Evolutionary conservation across 1,284 basidiomycete species (phyloP).

Genomic region (Cryptococcus sp.): DNA sequence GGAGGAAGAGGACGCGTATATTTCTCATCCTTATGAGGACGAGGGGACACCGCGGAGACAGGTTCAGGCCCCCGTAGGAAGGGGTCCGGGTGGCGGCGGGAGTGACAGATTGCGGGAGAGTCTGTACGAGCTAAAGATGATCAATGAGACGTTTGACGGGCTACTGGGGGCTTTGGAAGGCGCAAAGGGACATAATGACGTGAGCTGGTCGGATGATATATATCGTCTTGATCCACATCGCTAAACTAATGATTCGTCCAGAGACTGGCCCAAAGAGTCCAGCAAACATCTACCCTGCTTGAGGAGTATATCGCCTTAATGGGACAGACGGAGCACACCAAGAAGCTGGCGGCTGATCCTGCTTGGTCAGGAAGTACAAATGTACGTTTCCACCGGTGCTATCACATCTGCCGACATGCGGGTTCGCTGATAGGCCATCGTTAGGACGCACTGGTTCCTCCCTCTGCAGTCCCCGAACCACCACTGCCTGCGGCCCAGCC

Average conservation of each 20-base stretch:
- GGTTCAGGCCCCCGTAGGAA: slow-evolving; percentile 2
- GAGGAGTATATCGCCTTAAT: slow-evolving; percentile 46
- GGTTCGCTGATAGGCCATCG: too few species aligned
- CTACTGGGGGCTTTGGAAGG: slow-evolving; percentile 41
- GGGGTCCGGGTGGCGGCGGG: slow-evolving; percentile 7
- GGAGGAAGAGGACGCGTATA: neutral
- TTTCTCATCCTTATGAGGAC: neutral
- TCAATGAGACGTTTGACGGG: slow-evolving; percentile 48
- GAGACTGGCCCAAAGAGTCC: slow-evolving; percentile 43
- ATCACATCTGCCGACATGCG: neutral
- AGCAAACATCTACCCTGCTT: slow-evolving; percentile 40
- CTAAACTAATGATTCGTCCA: slow-evolving; percentile 8
- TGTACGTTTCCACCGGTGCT: slow-evolving; percentile 26
- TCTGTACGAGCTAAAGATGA: slow-evolving; percentile 43
- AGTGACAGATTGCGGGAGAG: slow-evolving; percentile 39
- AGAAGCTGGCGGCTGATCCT: slow-evolving; percentile 38
- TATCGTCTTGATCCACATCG: neutral
- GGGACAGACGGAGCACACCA: slow-evolving; percentile 47
- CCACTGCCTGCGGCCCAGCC: slow-evolving; percentile 19
- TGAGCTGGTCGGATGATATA: slow-evolving; percentile 16
- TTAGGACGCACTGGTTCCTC: neutral
- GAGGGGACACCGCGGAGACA: slow-evolving; percentile 1
- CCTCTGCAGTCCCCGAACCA: slow-evolving; percentile 24
- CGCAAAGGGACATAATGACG: slow-evolving; percentile 44
- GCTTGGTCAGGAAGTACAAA: slow-evolving; percentile 45